A percentile compares a stretch with the other conserved stretches of the same genome.
Conservation (phyloP, 139 green algal genomes). For the Auxenochlorella protothecoides region DNA sequence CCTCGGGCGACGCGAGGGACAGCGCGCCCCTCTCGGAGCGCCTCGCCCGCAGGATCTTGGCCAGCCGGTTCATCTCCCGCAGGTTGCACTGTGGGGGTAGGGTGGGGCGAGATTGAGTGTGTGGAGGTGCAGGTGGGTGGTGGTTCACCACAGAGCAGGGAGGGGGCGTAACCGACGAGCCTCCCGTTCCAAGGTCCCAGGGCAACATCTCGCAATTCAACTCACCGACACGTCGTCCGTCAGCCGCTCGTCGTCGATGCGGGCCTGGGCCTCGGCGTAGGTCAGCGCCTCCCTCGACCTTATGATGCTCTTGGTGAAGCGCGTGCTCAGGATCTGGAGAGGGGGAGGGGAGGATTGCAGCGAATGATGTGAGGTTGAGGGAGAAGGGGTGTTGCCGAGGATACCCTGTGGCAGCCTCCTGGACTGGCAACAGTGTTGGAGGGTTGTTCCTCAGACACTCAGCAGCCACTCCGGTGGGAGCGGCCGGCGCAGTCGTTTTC, state of each 20-base stretch:
- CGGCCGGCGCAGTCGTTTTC: too few relatives aligned
- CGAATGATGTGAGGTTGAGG: too few relatives aligned
- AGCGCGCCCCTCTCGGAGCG: constrained; percentile 70
- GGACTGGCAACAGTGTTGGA: too few relatives aligned
- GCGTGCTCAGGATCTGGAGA: constrained; percentile 1
- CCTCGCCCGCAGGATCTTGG: constrained; percentile 48
- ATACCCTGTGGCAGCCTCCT: too few relatives aligned
- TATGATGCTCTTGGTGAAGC: constrained; percentile 83
- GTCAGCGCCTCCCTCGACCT: constrained; percentile 70
- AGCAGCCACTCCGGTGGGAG: too few relatives aligned
- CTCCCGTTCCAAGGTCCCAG: background rate
- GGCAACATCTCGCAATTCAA: background rate
- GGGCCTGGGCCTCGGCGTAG: constrained; percentile 82
- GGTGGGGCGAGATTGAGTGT: background rate
- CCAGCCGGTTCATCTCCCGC: constrained; percentile 59
- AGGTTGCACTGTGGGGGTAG: constrained; percentile 23
- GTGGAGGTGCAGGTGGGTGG: background rate
- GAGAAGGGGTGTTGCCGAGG: too few relatives aligned
- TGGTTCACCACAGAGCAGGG: background rate
- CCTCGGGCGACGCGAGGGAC: constrained; percentile 81
- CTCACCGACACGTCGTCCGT: constrained; percentile 56
- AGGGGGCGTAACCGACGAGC: background rate
- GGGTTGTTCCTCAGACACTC: too few relatives aligned
- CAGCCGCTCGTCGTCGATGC: constrained; percentile 75
- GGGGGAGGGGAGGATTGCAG: too few relatives aligned